These are phyloP conservation scores for Pichia rugopelliculosa DNA, from an alignment of 805 yeast genomes.

Conservation along the genomic window DNA sequence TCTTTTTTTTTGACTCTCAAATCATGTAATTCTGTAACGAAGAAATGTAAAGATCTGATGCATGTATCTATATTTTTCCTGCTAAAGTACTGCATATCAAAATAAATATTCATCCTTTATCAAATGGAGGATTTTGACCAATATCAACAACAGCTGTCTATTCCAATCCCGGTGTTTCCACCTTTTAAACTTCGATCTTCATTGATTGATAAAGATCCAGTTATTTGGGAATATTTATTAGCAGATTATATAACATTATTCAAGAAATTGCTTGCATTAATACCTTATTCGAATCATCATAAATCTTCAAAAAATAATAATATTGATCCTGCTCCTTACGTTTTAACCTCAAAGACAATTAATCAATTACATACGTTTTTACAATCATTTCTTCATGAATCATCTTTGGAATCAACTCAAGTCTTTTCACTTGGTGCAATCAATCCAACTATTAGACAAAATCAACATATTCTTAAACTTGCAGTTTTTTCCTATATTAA, in stretches of 20 bases:
- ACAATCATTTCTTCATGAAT: constrained; percentile 51
- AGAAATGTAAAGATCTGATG: too few relatives aligned
- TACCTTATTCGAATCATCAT: neutral
- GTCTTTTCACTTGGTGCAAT: constrained; percentile 65
- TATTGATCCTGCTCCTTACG: constrained; percentile 16
- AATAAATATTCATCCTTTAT: too few relatives aligned
- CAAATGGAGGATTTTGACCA: neutral
- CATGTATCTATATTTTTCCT: too few relatives aligned
- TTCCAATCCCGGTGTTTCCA: constrained; percentile 40
- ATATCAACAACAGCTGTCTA: constrained; percentile 2
- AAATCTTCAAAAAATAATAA: constrained; percentile 2
- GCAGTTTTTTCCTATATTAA: constrained; percentile 45
- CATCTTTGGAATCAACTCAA: constrained; percentile 51
- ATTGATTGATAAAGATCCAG: constrained; percentile 77
- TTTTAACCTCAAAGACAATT: constrained; percentile 44
- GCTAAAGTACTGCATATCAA: too few relatives aligned
- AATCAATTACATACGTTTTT: constrained; percentile 54
- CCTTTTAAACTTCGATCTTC: constrained; percentile 70
- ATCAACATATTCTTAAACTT: constrained; percentile 41
- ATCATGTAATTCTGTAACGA: too few relatives aligned
- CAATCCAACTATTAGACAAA: constrained; percentile 57
- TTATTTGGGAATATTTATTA: constrained; percentile 68
- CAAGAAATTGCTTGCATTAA: constrained; percentile 34
- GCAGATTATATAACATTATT: constrained; percentile 54
- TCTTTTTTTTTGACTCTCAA: neutral